These are phyloP conservation scores for Kuraishia piskuri DNA, from an alignment of 805 yeast genomes.

Conservation along the genomic window DNA sequence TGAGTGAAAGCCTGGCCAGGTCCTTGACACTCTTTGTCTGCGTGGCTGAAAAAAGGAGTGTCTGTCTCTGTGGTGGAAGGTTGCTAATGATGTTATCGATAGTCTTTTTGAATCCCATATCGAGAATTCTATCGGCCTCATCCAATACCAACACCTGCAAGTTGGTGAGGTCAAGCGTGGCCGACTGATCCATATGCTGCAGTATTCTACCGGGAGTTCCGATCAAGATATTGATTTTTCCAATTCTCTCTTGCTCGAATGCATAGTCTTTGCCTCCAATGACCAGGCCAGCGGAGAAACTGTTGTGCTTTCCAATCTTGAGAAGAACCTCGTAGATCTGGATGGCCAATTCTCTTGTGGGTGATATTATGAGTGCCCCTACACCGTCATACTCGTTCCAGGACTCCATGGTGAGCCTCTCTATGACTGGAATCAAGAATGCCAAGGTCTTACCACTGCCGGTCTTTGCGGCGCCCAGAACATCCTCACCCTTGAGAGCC, in stretches of 20 bases:
- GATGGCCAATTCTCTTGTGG: slow-evolving; percentile 86
- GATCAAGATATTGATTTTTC: slow-evolving; percentile 70
- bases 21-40: slow-evolving; percentile 78
- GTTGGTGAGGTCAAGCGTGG: slow-evolving; percentile 66
- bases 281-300: slow-evolving; percentile 82
- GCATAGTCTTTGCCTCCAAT: slow-evolving; percentile 90
- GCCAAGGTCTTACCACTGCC: slow-evolving; percentile 90
- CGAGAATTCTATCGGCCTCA: slow-evolving; percentile 89
- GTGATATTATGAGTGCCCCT: slow-evolving; percentile 84
- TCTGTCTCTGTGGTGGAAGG: slow-evolving; percentile 75
- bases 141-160: slow-evolving; percentile 76
- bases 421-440: slow-evolving; percentile 73
- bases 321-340: slow-evolving; percentile 83
- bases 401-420: slow-evolving; percentile 53
- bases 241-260: slow-evolving; percentile 73
- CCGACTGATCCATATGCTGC: slow-evolving; percentile 87
- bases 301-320: slow-evolving; percentile 68
- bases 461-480: slow-evolving; percentile 84
- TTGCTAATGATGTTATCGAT: slow-evolving; percentile 73
- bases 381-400: slow-evolving; percentile 84
- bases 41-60: slow-evolving; percentile 81
- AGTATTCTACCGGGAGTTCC: slow-evolving; percentile 90
- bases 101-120: slow-evolving; percentile 86
- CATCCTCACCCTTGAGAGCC: slow-evolving; percentile 68
- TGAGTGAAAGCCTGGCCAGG: slow-evolving; percentile 69